These are phyloP conservation scores for Mortierella sp. DNA, from an alignment of 371 early-diverging fungal genomes.

Conservation along the genomic window DNA sequence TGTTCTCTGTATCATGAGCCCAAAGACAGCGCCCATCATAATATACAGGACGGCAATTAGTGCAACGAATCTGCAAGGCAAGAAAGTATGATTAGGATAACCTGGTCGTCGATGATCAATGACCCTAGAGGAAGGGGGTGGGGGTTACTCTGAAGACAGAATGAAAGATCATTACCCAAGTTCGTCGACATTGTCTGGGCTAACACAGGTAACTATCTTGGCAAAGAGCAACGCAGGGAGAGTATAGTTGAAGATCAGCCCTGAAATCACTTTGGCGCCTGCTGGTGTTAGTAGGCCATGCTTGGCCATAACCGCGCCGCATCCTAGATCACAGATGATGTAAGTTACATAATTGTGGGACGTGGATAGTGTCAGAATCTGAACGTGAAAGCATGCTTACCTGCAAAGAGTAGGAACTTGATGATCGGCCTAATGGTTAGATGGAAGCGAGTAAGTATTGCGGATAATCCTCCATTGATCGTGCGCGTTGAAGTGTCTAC, in stretches of 20 bases:
- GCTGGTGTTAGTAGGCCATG: constrained; percentile 47
- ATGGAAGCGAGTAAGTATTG: too few species aligned
- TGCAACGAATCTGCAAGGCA: constrained; percentile 20
- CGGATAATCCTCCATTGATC: too few species aligned
- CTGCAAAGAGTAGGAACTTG: constrained; percentile 49
- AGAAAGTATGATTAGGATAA: background rate
- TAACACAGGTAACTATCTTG: constrained; percentile 47
- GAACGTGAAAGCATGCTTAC: constrained; percentile 3
- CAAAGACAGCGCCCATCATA: constrained; percentile 29
- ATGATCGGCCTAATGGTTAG: constrained; percentile 36
- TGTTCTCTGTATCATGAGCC: constrained; percentile 39
- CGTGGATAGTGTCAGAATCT: background rate
- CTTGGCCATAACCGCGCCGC: constrained; percentile 51
- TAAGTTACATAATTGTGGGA: background rate
- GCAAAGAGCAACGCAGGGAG: constrained; percentile 52
- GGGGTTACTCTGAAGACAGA: background rate
- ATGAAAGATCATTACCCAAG: constrained; percentile 19
- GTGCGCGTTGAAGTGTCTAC: too few species aligned
- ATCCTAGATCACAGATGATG: constrained; percentile 27
- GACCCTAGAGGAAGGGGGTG: too few species aligned
- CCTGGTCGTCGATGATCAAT: too few species aligned
- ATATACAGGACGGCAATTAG: constrained; percentile 24
- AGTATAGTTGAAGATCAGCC: constrained; percentile 46
- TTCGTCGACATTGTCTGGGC: constrained; percentile 25
- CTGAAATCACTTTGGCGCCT: constrained; percentile 46